These are phyloP conservation scores for Picochlorum sp. DNA, from an alignment of 139 green algal genomes.

Conservation along the genomic window DNA sequence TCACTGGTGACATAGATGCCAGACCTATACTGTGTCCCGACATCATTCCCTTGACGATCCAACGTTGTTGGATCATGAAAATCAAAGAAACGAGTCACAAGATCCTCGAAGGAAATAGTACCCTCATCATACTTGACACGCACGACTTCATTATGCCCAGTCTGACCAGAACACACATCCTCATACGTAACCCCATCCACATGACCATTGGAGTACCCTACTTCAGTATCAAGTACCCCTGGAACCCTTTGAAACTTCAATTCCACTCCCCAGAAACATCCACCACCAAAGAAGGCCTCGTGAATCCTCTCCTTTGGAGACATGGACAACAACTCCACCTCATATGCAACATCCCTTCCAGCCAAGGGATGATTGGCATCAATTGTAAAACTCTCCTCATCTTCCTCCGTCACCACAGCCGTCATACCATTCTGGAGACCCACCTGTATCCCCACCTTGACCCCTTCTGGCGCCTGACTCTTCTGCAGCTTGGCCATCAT, in stretches of 20 bases:
- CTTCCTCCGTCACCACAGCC: slow-evolving; percentile 21
- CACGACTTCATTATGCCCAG: slow-evolving; percentile 72
- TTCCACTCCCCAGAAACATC: slow-evolving; percentile 53
- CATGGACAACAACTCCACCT: slow-evolving; percentile 53
- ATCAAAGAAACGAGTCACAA: slow-evolving; percentile 66
- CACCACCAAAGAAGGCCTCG: slow-evolving; percentile 44
- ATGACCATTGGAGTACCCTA: slow-evolving; percentile 54
- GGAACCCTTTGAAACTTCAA: slow-evolving; percentile 49
- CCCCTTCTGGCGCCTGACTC: slow-evolving; percentile 30
- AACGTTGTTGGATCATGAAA: slow-evolving; percentile 66
- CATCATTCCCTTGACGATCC: slow-evolving; percentile 68
- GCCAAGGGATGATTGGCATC: slow-evolving; percentile 68
- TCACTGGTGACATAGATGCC: slow-evolving; percentile 61
- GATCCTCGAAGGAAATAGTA: slow-evolving; percentile 39
- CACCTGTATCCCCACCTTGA: slow-evolving; percentile 37
- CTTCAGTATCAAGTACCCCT: slow-evolving; percentile 63
- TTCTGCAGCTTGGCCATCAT: slow-evolving; percentile 32
- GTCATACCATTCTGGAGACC: slow-evolving; percentile 43
- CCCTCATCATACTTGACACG: slow-evolving; percentile 63
- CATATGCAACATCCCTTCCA: slow-evolving; percentile 60
- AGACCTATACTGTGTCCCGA: slow-evolving; percentile 69
- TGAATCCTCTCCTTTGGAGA: slow-evolving; percentile 22
- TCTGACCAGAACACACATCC: slow-evolving; percentile 51
- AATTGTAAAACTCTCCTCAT: slow-evolving; percentile 22
- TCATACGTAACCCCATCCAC: slow-evolving; percentile 31